Evolutionary conservation across 2,329 filamentous ascomycete genomes (phyloP).

Genomic region (Neopestalotiopsis sp.): DNA sequence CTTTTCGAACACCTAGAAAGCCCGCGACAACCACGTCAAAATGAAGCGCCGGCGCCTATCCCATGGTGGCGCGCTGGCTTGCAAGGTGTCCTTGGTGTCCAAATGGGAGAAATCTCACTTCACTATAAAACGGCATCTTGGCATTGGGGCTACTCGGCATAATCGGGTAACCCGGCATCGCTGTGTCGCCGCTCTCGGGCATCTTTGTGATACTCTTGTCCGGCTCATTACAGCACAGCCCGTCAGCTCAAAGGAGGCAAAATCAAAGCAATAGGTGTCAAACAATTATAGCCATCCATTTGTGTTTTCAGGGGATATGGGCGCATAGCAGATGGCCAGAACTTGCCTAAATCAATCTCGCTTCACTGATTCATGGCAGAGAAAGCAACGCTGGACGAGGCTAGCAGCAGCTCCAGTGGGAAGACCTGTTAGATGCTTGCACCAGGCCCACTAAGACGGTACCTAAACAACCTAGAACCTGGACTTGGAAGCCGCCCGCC

Average conservation of each 20-base stretch:
- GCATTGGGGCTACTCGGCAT: constrained; percentile 9
- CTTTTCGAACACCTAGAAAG: constrained; percentile 6
- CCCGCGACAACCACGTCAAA: constrained; percentile 6
- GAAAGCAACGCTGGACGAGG: constrained; percentile 10
- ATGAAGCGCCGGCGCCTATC: constrained; percentile 8
- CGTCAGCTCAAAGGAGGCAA: not conserved
- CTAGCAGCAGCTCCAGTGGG: not conserved
- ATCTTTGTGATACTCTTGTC: not conserved
- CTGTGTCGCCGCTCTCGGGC: not conserved
- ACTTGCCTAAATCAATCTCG: not conserved
- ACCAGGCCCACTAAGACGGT: not conserved
- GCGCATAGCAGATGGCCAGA: not conserved
- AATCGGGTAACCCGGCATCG: constrained; percentile 9
- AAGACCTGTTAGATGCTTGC: constrained; percentile 5
- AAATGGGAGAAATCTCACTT: not conserved
- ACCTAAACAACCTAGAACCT: not conserved
- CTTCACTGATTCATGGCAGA: constrained; percentile 7
- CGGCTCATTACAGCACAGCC: constrained; percentile 3
- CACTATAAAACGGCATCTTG: not conserved
- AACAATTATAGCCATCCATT: not conserved
- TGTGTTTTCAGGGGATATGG: not conserved
- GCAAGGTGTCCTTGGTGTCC: constrained; percentile 5
- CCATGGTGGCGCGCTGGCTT: not conserved
- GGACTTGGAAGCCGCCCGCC: not conserved
- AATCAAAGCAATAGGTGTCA: not conserved